Conservation (phyloP, 2,329 filamentous ascomycete species). For the Hymenoscyphus salicellus region DNA sequence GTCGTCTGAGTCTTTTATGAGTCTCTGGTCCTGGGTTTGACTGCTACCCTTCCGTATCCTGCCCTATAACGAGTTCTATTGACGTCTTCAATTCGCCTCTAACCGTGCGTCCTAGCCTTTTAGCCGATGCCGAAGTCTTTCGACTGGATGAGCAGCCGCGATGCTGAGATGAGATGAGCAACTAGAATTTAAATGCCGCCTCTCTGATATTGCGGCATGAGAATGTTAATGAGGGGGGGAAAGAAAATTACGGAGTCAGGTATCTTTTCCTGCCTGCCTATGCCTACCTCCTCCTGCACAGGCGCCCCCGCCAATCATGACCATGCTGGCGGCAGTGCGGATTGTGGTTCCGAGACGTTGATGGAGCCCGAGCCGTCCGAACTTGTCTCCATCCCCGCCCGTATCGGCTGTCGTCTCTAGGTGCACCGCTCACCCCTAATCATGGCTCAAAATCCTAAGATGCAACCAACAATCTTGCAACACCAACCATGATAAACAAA, state of each 20-base stretch:
- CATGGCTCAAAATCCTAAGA: neutral
- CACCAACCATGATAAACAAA: conserved; percentile 2
- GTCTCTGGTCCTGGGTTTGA: neutral
- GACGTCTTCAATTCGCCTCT: neutral
- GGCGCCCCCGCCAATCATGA: neutral
- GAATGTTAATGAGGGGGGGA: neutral
- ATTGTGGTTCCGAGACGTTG: neutral
- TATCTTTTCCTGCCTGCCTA: neutral
- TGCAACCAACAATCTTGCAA: conserved; percentile 1
- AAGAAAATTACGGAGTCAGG: neutral
- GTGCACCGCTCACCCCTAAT: neutral
- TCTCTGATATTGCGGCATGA: conserved; percentile 1
- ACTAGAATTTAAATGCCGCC: neutral
- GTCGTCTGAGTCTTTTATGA: neutral
- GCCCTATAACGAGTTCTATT: neutral
- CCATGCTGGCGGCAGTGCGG: neutral
- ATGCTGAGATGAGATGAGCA: neutral
- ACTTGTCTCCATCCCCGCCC: neutral
- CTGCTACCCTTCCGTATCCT: neutral
- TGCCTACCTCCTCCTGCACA: neutral
- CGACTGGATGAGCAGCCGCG: neutral
- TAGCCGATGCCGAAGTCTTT: neutral
- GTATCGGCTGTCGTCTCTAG: neutral
- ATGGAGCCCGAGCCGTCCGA: neutral
- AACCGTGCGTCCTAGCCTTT: neutral